Conservation (phyloP, 108 stramenopile genomes). For the Conticribra guillardii region DNA sequence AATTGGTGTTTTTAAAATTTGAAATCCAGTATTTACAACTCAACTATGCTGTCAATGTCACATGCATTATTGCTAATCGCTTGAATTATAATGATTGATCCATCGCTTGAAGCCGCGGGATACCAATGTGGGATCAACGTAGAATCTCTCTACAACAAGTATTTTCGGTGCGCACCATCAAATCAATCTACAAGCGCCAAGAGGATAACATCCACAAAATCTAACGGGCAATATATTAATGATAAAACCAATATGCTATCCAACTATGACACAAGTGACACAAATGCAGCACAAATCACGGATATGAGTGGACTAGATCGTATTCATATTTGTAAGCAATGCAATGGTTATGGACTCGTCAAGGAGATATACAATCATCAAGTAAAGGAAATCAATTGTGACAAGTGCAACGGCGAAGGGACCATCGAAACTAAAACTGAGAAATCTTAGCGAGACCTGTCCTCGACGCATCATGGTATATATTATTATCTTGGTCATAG, state of each 20-base stretch:
- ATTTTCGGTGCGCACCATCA: not conserved
- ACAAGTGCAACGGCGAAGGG: constrained; percentile 23
- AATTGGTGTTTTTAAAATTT: too few relatives aligned
- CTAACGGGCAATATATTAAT: not conserved
- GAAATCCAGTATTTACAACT: too few relatives aligned
- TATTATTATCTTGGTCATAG: not conserved
- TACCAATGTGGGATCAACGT: constrained; percentile 12
- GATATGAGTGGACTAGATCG: constrained; percentile 1
- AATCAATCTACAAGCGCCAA: not conserved
- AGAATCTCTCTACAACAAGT: constrained; percentile 27
- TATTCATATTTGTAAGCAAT: constrained; percentile 16
- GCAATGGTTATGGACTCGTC: constrained; percentile 13
- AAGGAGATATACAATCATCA: constrained; percentile 33
- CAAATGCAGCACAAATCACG: not conserved
- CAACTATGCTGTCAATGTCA: too few relatives aligned
- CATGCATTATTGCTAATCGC: too few relatives aligned
- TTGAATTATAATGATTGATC: not conserved
- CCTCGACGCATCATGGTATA: not conserved
- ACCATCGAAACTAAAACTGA: not conserved
- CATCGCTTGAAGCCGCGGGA: constrained; percentile 14
- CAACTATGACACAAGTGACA: not conserved
- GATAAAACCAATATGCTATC: not conserved
- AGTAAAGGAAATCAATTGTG: constrained; percentile 25
- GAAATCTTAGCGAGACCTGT: not conserved
- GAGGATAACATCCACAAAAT: not conserved